Conservation (phyloP, 2,329 filamentous ascomycete genomes). For the Rutstroemia sydowiana region DNA sequence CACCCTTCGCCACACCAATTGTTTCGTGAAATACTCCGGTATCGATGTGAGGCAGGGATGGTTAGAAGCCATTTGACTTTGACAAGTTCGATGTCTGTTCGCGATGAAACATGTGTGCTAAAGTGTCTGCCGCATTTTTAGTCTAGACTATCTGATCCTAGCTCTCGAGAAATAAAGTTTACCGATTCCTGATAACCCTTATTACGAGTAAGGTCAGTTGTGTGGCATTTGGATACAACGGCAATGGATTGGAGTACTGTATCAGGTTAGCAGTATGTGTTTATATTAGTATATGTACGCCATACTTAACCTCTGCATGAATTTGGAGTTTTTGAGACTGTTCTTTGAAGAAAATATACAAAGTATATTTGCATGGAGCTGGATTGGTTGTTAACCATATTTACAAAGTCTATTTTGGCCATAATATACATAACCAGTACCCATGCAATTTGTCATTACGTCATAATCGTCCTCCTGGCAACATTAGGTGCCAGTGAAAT, state of each 20-base stretch:
- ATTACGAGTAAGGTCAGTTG: too few species aligned
- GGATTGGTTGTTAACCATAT: neutral
- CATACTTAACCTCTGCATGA: neutral
- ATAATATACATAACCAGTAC: neutral
- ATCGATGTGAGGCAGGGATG: neutral
- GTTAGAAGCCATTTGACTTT: neutral
- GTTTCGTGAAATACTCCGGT: neutral
- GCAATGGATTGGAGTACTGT: too few species aligned
- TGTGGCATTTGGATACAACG: too few species aligned
- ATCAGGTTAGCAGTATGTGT: too few species aligned
- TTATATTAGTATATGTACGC: too few species aligned
- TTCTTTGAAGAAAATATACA: neutral
- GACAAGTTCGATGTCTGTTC: neutral
- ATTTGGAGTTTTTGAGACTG: neutral
- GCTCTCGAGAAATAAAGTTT: too few species aligned
- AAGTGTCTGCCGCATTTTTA: neutral
- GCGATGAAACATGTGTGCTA: too few species aligned
- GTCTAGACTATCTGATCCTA: neutral
- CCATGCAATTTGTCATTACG: neutral
- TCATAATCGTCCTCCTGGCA: neutral
- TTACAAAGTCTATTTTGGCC: neutral
- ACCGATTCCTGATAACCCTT: too few species aligned
- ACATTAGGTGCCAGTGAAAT: conserved; percentile 2
- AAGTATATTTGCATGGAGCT: neutral
- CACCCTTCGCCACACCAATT: conserved; percentile 3